Evolutionary conservation across 805 yeast species (phyloP).

Genomic region (Blastobotrys chiropterorum): DNA sequence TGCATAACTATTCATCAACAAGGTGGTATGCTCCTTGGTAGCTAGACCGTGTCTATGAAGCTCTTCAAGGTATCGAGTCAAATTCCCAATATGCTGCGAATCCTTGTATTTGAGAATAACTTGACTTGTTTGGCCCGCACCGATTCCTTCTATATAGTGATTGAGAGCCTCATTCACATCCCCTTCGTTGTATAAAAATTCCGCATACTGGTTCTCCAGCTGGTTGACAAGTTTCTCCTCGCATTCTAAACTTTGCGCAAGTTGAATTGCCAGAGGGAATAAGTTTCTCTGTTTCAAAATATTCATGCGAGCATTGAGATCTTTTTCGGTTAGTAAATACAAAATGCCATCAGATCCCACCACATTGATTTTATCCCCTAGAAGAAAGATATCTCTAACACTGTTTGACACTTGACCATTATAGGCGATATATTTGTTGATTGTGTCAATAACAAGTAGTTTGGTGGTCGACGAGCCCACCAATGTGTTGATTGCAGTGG

Average conservation of each 20-base stretch:
- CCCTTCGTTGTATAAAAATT: constrained; percentile 58
- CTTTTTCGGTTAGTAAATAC: constrained; percentile 60
- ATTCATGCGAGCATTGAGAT: constrained; percentile 60
- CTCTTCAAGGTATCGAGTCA: constrained; percentile 58
- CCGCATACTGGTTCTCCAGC: constrained; percentile 60
- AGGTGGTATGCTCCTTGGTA: constrained; percentile 73
- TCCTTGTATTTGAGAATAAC: constrained; percentile 75
- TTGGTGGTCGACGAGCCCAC: constrained; percentile 40
- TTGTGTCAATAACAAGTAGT: constrained; percentile 61
- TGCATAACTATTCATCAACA: constrained; percentile 72
- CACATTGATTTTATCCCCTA: constrained; percentile 54
- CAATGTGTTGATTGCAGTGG: constrained; percentile 16
- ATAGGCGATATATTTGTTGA: constrained; percentile 64
- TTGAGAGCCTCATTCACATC: constrained; percentile 64
- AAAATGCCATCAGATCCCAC: constrained; percentile 72
- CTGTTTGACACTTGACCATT: constrained; percentile 61
- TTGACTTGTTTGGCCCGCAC: constrained; percentile 58
- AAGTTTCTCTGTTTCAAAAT: constrained; percentile 63
- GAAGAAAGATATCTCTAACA: constrained; percentile 50
- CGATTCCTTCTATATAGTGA: constrained; percentile 60
- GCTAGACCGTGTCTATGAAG: constrained; percentile 52
- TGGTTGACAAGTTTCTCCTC: constrained; percentile 29
- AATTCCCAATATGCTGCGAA: constrained; percentile 58
- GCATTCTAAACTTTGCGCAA: constrained; percentile 43
- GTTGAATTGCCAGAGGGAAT: constrained; percentile 62